These are phyloP conservation scores for Globisporangium paddicum DNA, from an alignment of 352 stramenopile genomes.

Conservation along the genomic window DNA sequence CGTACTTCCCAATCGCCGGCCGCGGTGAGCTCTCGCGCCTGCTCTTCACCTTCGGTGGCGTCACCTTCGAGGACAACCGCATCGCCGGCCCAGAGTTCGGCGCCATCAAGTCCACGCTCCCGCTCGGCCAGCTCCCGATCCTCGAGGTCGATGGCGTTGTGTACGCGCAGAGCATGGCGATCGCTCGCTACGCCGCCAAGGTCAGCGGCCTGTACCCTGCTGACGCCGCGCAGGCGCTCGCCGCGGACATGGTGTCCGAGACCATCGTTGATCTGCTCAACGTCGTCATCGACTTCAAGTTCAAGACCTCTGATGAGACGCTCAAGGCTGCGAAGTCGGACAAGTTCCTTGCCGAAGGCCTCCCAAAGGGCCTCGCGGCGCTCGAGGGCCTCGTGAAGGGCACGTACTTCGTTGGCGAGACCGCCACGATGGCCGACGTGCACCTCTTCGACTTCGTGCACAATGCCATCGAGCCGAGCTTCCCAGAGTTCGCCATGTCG, in stretches of 20 bases:
- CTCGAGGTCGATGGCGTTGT: constrained; percentile 45
- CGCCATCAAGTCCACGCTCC: constrained; percentile 31
- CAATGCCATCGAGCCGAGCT: constrained; percentile 29
- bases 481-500: constrained; percentile 16
- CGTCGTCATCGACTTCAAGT: not conserved
- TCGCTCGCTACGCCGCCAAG: constrained; percentile 48
- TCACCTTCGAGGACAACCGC: constrained; percentile 51
- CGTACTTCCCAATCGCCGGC: constrained; percentile 44
- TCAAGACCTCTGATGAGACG: not conserved
- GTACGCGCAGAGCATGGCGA: constrained; percentile 53
- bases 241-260: constrained; percentile 22
- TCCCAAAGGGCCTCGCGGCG: constrained; percentile 15
- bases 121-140: constrained; percentile 42
- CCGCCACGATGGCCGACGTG: constrained; percentile 32
- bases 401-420: constrained; percentile 46
- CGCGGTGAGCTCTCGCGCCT: constrained; percentile 50
- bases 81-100: constrained; percentile 23
- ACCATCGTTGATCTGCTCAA: constrained; percentile 24
- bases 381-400: constrained; percentile 41
- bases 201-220: constrained; percentile 44
- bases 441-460: constrained; percentile 32
- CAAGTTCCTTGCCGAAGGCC: not conserved
- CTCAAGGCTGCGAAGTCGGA: not conserved
- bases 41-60: constrained; percentile 29
- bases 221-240: constrained; percentile 30